Percentiles rank a stretch among this genome's conserved stretches.
Conservation (phyloP, 768 basidiomycete species). For the Russula ochroleuca region DNA sequence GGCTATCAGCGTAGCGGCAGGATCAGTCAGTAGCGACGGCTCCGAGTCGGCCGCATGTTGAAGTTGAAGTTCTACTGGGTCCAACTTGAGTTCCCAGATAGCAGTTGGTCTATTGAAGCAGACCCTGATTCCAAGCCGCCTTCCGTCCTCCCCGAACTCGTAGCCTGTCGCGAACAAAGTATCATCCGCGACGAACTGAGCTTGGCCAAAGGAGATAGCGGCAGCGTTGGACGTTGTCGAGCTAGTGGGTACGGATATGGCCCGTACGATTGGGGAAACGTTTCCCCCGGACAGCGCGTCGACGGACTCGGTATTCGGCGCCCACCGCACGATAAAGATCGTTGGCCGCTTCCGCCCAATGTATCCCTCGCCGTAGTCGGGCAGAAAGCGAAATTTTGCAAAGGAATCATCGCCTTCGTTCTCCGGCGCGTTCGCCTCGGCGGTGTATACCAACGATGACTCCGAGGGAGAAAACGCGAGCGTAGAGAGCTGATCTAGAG, state of each 20-base stretch:
- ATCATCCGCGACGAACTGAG: constrained; percentile 23
- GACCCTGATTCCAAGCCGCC: constrained; percentile 34
- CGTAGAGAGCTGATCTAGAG: constrained; percentile 21
- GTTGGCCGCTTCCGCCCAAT: constrained; percentile 23
- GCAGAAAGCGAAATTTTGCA: constrained; percentile 23
- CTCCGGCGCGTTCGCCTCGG: constrained; percentile 25
- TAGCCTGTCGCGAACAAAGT: constrained; percentile 32
- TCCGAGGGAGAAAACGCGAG: constrained; percentile 26
- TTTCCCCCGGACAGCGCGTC: neutral
- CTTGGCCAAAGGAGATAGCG: constrained; percentile 22
- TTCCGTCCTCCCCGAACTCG: constrained; percentile 30
- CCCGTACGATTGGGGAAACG: neutral
- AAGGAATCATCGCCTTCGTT: constrained; percentile 15
- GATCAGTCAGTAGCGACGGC: neutral
- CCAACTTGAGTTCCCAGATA: constrained; percentile 31
- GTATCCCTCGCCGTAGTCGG: constrained; percentile 25
- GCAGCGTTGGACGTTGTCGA: neutral
- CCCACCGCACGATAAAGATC: constrained; percentile 19
- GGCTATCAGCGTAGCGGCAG: constrained; percentile 1
- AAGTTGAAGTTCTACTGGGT: neutral
- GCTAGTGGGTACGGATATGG: neutral
- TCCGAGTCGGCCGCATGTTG: neutral
- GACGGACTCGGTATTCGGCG: neutral
- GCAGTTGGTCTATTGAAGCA: constrained; percentile 33
- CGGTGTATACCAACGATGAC: constrained; percentile 25